A percentile compares a stretch with the other conserved stretches of the same genome.
These are phyloP conservation scores for Aspergillus saccharolyticus DNA, from an alignment of 495 filamentous ascomycete genomes.

Conservation along the genomic window DNA sequence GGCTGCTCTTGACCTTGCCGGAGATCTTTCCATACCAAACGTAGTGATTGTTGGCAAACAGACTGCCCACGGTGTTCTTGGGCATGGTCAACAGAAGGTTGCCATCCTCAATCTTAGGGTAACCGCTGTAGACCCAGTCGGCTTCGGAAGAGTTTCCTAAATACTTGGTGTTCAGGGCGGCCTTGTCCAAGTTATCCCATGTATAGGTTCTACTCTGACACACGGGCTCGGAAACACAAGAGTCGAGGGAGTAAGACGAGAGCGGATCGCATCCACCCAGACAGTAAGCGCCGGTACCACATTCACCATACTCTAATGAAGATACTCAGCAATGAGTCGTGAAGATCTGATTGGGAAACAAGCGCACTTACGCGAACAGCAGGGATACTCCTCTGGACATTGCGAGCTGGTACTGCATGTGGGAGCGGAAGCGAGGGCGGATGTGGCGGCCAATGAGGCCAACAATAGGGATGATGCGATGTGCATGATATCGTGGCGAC, in stretches of 20 bases:
- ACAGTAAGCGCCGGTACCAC: constrained; percentile 90
- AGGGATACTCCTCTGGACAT: constrained; percentile 73
- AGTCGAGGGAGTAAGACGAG: constrained; percentile 71
- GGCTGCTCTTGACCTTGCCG: constrained; percentile 78
- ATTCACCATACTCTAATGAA: constrained; percentile 80
- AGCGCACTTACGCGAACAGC: constrained; percentile 79
- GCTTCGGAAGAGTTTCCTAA: constrained; percentile 71
- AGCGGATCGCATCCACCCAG: constrained; percentile 91
- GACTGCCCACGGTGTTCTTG: constrained; percentile 72
- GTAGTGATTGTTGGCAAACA: constrained; percentile 81
- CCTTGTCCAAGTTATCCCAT: constrained; percentile 58
- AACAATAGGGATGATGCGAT: constrained; percentile 25
- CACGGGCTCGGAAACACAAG: constrained; percentile 80
- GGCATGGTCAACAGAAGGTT: constrained; percentile 82
- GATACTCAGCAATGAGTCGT: constrained; percentile 1
- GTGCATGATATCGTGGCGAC: constrained; percentile 33
- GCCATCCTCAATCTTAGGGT: constrained; percentile 55
- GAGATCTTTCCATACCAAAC: constrained; percentile 97
- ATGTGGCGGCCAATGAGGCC: constrained; percentile 34
- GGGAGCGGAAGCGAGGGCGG: constrained; percentile 29
- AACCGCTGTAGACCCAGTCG: constrained; percentile 87
- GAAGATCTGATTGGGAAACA: not conserved
- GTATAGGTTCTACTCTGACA: constrained; percentile 71
- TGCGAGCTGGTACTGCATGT: constrained; percentile 53
- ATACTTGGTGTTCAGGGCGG: constrained; percentile 68